These are phyloP conservation scores for Coemansia sp. DNA, from an alignment of 192 early-diverging fungal species.

Conservation along the genomic window DNA sequence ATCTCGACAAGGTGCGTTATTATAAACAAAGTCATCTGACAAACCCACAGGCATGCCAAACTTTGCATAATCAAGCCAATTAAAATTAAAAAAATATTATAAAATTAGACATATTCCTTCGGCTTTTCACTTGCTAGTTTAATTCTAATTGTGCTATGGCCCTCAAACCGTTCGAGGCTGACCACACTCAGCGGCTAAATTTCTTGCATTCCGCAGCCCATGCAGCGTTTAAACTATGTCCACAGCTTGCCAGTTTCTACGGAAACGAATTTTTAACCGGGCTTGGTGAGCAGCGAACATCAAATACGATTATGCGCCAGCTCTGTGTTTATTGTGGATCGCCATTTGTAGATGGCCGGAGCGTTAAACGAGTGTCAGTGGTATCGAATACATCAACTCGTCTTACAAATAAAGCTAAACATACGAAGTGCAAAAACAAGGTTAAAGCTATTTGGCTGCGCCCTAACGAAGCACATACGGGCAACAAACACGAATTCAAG, in stretches of 20 bases:
- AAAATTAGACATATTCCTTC: neutral
- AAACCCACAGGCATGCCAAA: neutral
- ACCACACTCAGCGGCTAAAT: slow-evolving; percentile 17
- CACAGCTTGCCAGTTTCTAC: slow-evolving; percentile 47
- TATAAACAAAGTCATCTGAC: neutral
- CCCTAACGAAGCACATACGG: slow-evolving; percentile 9
- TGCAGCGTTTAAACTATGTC: slow-evolving; percentile 43
- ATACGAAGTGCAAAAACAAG: neutral
- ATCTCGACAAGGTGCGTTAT: neutral
- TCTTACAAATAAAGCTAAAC: neutral
- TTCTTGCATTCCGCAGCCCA: slow-evolving; percentile 41
- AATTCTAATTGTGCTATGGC: slow-evolving; percentile 12
- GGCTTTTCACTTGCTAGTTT: no score
- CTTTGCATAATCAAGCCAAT: neutral
- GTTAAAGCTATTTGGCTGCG: slow-evolving; percentile 15
- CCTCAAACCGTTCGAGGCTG: slow-evolving; percentile 8
- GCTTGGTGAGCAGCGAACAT: slow-evolving; percentile 18
- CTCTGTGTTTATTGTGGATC: slow-evolving; percentile 43
- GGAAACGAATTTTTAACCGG: slow-evolving; percentile 32
- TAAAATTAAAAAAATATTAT: neutral
- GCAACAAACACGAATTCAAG: neutral
- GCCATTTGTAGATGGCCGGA: slow-evolving; percentile 39
- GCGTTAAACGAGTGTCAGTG: slow-evolving; percentile 32
- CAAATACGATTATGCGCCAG: slow-evolving; percentile 25
- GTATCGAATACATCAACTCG: neutral